Evolutionary conservation across 148 eudicot genomes (phyloP).

Genomic region (Dianthus caryophyllus): DNA sequence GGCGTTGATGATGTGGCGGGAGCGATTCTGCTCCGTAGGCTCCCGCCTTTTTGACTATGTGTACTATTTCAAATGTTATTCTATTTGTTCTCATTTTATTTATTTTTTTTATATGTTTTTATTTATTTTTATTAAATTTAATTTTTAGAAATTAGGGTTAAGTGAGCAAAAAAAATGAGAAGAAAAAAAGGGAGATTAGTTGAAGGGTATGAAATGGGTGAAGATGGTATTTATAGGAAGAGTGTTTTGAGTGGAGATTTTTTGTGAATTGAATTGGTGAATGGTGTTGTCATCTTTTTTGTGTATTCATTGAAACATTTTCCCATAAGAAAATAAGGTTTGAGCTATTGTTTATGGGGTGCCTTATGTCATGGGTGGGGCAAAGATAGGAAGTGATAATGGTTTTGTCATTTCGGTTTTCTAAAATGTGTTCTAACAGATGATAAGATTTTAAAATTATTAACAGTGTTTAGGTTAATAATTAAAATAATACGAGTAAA

Average conservation of each 20-base stretch:
- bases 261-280: background rate
- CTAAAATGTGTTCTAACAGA: too few species aligned
- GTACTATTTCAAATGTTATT: conserved; percentile 6
- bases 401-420: too few species aligned
- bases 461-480: too few species aligned
- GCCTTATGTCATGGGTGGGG: background rate
- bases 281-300: background rate
- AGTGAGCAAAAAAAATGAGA: background rate
- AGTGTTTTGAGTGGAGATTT: background rate
- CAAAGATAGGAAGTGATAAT: background rate
- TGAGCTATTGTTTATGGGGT: background rate
- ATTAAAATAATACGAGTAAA: too few species aligned
- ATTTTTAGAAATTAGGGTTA: background rate
- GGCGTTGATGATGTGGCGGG: conserved; percentile 18
- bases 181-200: conserved; percentile 12
- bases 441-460: too few species aligned
- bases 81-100: conserved; percentile 26
- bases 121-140: background rate
- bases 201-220: conserved; percentile 22
- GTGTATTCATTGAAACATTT: background rate
- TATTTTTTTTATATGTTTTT: background rate
- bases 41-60: conserved; percentile 6
- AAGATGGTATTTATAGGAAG: conserved; percentile 20
- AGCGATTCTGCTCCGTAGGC: conserved; percentile 18
- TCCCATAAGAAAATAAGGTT: background rate